These are phyloP conservation scores for Microsporum ferrugineum DNA, from an alignment of 2,329 filamentous ascomycete genomes.

Conservation along the genomic window DNA sequence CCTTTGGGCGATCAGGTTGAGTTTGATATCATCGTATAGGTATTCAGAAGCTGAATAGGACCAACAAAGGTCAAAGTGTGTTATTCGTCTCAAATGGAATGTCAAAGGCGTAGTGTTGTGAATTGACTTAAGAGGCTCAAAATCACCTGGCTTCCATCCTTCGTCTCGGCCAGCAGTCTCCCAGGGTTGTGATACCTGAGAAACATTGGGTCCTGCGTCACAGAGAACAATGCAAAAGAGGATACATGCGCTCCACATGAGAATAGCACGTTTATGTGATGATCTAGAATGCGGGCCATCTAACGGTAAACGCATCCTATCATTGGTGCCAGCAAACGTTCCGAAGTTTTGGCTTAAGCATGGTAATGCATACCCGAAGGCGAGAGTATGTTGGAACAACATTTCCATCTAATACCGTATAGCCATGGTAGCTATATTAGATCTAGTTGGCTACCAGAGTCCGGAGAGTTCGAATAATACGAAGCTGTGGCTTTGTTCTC, in stretches of 20 bases:
- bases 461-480: neutral
- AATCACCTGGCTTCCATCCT: neutral
- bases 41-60: neutral
- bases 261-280: neutral
- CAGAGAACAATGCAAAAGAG: neutral
- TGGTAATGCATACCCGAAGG: neutral
- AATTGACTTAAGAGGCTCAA: neutral
- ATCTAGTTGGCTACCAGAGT: neutral
- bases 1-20: neutral
- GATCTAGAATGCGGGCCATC: neutral
- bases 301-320: neutral
- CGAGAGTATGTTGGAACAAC: neutral
- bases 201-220: neutral
- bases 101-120: no score
- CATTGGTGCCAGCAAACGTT: constrained; percentile 3
- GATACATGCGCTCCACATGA: neutral
- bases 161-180: neutral
- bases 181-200: neutral
- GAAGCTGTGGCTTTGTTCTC: neutral
- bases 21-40: neutral
- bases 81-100: neutral
- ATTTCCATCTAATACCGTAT: neutral
- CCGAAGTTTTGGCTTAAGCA: neutral
- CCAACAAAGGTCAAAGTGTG: neutral
- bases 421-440: neutral